Percentiles rank a stretch among this genome's conserved stretches.
These are phyloP conservation scores for Colletotrichum cuscutae DNA, from an alignment of 2,329 filamentous ascomycete genomes.

Conservation along the genomic window DNA sequence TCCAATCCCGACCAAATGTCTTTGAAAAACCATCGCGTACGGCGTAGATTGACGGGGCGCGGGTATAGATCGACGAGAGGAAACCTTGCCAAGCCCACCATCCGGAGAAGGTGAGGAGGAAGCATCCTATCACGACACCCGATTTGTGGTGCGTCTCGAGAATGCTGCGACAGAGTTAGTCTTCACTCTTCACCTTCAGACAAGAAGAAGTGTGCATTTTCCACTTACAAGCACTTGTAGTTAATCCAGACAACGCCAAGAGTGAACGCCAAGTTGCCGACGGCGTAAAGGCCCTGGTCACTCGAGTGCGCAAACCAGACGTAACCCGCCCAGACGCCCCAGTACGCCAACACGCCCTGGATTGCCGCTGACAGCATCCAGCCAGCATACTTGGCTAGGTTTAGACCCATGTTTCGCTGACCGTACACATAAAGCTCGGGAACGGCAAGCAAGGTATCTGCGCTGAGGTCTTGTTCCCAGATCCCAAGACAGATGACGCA, in stretches of 20 bases:
- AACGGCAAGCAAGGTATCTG: constrained; percentile 88
- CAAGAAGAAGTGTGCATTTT: background rate
- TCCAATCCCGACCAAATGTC: constrained; percentile 73
- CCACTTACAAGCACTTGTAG: constrained; percentile 76
- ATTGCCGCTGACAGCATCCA: constrained; percentile 82
- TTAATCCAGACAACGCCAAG: constrained; percentile 78
- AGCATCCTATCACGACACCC: constrained; percentile 66
- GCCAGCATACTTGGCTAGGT: constrained; percentile 75
- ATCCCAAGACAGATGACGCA: constrained; percentile 90
- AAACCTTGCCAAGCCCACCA: constrained; percentile 82
- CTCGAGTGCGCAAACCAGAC: constrained; percentile 61
- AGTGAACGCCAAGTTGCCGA: constrained; percentile 79
- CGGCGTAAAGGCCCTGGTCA: constrained; percentile 77
- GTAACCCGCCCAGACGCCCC: constrained; percentile 66
- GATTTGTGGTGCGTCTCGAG: constrained; percentile 84
- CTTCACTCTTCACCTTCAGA: background rate
- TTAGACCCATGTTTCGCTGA: constrained; percentile 78
- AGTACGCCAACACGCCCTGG: constrained; percentile 81
- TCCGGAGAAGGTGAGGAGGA: constrained; percentile 69
- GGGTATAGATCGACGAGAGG: constrained; percentile 70
- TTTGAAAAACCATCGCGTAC: constrained; percentile 74
- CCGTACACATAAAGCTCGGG: constrained; percentile 91
- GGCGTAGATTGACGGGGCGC: constrained; percentile 65
- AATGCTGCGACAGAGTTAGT: constrained; percentile 56
- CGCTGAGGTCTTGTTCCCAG: constrained; percentile 88